Conservation (phyloP, 73 alveolate species). For the Strombidium stylifer region DNA sequence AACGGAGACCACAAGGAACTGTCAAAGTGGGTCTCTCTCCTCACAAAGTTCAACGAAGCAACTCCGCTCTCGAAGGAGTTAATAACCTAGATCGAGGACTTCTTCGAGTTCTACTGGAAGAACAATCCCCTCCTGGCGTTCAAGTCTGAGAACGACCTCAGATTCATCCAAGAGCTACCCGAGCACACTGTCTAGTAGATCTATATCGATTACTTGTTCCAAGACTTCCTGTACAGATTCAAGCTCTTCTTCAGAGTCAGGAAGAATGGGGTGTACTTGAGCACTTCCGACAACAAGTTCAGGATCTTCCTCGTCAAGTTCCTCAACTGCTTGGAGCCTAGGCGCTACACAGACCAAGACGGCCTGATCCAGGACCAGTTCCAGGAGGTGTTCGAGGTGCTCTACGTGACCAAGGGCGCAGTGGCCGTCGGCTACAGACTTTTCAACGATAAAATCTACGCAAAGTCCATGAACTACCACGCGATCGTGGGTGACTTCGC, state of each 20-base stretch:
- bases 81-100: slow-evolving; percentile 67
- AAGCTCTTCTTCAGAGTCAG: slow-evolving; percentile 43
- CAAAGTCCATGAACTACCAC: no score
- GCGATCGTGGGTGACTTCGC: slow-evolving; percentile 27
- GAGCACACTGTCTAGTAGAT: slow-evolving; percentile 44
- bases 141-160: slow-evolving; percentile 39
- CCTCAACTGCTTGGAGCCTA: no score
- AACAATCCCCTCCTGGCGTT: slow-evolving; percentile 71
- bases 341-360: no score
- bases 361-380: slow-evolving; percentile 9
- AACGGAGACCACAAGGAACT: slow-evolving; percentile 75
- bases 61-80: slow-evolving; percentile 68
- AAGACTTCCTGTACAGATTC: slow-evolving; percentile 52
- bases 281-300: no score
- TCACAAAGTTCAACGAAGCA: slow-evolving; percentile 56
- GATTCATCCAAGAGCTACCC: slow-evolving; percentile 54
- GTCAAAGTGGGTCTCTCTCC: slow-evolving; percentile 73
- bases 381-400: slow-evolving; percentile 32
- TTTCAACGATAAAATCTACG: neutral
- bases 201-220: slow-evolving; percentile 47
- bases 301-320: no score
- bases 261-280: no score
- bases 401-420: slow-evolving; percentile 21
- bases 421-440: slow-evolving; percentile 33
- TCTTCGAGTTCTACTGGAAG: slow-evolving; percentile 78